Conservation (phyloP, 192 early-diverging fungal genomes). For the Globomyces pollinis-pini region DNA sequence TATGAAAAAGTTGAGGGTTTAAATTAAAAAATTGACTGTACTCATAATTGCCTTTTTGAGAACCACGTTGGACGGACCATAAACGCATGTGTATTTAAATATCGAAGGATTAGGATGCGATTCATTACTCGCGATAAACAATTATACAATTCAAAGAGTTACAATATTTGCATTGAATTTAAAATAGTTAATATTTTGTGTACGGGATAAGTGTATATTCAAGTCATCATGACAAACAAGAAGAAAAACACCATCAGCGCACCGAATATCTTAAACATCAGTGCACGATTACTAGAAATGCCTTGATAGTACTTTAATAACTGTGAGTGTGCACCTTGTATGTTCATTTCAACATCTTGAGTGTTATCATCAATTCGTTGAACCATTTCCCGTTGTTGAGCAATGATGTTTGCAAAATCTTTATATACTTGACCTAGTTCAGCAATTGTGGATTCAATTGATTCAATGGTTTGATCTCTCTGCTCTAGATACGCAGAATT, state of each 20-base stretch:
- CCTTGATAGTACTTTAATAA: slow-evolving; percentile 86
- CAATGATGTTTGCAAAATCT: slow-evolving; percentile 77
- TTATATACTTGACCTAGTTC: slow-evolving; percentile 88
- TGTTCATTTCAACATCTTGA: slow-evolving; percentile 84
- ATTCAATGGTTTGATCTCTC: slow-evolving; percentile 84
- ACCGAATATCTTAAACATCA: slow-evolving; percentile 92
- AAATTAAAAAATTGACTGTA: too few relatives aligned
- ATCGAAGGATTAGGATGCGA: too few relatives aligned
- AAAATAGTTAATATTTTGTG: too few relatives aligned
- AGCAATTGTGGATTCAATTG: slow-evolving; percentile 94
- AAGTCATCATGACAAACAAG: slow-evolving; percentile 52
- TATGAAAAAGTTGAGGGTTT: too few relatives aligned
- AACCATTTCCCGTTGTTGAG: slow-evolving; percentile 79
- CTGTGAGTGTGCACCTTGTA: slow-evolving; percentile 81
- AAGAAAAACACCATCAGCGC: slow-evolving; percentile 83
- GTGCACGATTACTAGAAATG: slow-evolving; percentile 87
- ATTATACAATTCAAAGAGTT: too few relatives aligned
- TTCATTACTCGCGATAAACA: too few relatives aligned
- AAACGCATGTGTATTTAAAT: too few relatives aligned
- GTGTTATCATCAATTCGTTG: slow-evolving; percentile 93
- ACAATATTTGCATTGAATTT: too few relatives aligned
- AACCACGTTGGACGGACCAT: too few relatives aligned
- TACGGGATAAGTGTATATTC: too few relatives aligned
- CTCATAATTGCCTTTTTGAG: too few relatives aligned
- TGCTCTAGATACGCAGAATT: slow-evolving; percentile 80